A percentile compares a stretch with the other conserved stretches of the same genome.
Conservation (phyloP, 2,329 filamentous ascomycete genomes). For the Ophiostoma sp. region DNA sequence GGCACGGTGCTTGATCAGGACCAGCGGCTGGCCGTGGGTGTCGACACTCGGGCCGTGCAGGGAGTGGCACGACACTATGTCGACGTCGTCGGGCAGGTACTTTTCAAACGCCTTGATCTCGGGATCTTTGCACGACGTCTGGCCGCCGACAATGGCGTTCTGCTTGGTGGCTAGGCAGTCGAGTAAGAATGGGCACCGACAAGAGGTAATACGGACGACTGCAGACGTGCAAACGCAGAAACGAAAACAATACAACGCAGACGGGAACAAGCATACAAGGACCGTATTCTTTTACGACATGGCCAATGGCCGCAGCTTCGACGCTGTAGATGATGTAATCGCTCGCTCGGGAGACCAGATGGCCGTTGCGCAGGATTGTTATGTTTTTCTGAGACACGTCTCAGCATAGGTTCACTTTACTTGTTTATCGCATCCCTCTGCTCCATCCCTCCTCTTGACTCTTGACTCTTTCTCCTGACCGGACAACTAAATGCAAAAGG, state of each 20-base stretch:
- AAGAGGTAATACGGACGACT: neutral
- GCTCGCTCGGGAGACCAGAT: conserved; percentile 90
- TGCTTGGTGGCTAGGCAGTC: conserved; percentile 67
- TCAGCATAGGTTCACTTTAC: conserved; percentile 41
- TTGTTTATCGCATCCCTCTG: neutral
- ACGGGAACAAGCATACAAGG: conserved; percentile 63
- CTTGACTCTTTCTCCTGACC: conserved; percentile 5
- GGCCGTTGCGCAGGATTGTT: conserved; percentile 87
- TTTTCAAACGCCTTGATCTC: conserved; percentile 91
- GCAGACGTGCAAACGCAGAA: no score
- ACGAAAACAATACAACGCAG: conserved; percentile 9
- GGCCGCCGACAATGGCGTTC: conserved; percentile 90
- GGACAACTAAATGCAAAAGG: conserved; percentile 30
- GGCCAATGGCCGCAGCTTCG: conserved; percentile 84
- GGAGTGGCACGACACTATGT: conserved; percentile 94
- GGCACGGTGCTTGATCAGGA: conserved; percentile 86
- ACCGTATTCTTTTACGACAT: conserved; percentile 80
- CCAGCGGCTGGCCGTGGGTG: conserved; percentile 69
- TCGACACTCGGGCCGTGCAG: conserved; percentile 91
- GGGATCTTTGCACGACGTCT: conserved; percentile 96
- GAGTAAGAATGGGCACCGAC: neutral
- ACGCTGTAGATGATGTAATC: conserved; percentile 99
- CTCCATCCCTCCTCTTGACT: conserved; percentile 25
- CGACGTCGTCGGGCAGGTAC: conserved; percentile 79
- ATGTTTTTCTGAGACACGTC: conserved; percentile 63